Base-by-base conservation (phyloP, 2,329 filamentous ascomycete species). In the Diaporthe sp. region DNA sequence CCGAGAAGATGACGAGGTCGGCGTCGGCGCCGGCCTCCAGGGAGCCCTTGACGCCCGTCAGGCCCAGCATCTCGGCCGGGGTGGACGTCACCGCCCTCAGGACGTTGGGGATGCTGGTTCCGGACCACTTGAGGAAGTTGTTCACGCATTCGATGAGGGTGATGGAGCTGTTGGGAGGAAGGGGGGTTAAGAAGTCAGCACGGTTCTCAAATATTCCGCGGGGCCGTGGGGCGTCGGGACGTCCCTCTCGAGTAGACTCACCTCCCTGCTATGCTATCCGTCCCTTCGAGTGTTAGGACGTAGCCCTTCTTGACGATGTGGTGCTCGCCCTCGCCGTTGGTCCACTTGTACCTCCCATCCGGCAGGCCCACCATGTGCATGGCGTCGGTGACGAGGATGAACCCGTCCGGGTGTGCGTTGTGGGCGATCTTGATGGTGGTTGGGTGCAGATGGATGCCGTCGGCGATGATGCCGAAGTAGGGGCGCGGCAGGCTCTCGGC, bases 301-400 rank as follows among this genome's bases (percentile, higher is more conserved):
- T 91, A 87, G 0, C 95, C 95, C 70, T 90, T 90, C 85, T 96
- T 96, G 76, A 94, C 84, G 78, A 93, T 91, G 49, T 85, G 87
- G 78, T 88, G 88, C 61, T 87, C 87, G 37, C 85, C 85, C 74
- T 90, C 88, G 9, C 91, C 91, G 80, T 98, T 98, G 7, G 92
- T 96, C 95, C 95, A 98, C 77, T 93, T 90, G 82, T 98, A 98
- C 2, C 91, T 89, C 4, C 96, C 96, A 80, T 98, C 95, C 0
- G 94, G 93, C 72, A 97, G 87, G 0, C 96, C 96, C 28, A 94
- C 93, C 22, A 98, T 89, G 79, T 94, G 92, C 95, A 98, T 98
- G 7, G 95, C 95, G 83, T 98, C 96, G 0, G 96, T 98, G 60
- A 98, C 95, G 8, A 98, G 90, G 76, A 98, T 94, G 80, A 97